Evolutionary conservation across 305 asterid species (phyloP).

Genomic region (Rubia occidens): DNA sequence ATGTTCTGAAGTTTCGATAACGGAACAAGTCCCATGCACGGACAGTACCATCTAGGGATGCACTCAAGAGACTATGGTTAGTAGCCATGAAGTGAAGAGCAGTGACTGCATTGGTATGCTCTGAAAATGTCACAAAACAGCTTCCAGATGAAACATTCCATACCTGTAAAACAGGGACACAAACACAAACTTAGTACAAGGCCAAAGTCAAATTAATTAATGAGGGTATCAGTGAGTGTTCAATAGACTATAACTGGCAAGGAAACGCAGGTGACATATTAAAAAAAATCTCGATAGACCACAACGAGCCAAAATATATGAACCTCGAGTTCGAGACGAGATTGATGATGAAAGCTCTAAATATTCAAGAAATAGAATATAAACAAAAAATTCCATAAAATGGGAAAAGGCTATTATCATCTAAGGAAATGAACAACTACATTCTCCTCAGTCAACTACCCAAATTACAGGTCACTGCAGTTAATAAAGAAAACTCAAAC

Average conservation of each 20-base stretch:
- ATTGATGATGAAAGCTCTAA: neutral
- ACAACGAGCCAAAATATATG: neutral
- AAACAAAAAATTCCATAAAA: neutral
- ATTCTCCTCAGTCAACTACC: neutral
- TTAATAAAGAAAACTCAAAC: neutral
- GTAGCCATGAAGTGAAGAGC: constrained; percentile 85
- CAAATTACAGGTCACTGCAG: neutral
- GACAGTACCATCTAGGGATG: constrained; percentile 96
- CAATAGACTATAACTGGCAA: neutral
- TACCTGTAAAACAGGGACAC: constrained; percentile 46
- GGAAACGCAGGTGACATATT: neutral
- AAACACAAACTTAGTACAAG: constrained; percentile 8
- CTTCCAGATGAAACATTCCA: constrained; percentile 92
- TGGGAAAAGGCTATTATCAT: neutral
- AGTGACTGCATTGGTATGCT: constrained; percentile 88
- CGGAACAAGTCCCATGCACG: constrained; percentile 97
- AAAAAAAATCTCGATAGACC: neutral
- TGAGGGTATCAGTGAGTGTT: neutral
- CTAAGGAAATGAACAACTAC: neutral
- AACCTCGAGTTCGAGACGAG: neutral
- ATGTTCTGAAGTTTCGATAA: constrained; percentile 83
- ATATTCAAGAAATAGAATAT: neutral
- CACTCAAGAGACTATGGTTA: constrained; percentile 85
- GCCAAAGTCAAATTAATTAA: constrained; percentile 5
- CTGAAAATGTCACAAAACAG: constrained; percentile 87